These are phyloP conservation scores for Yarrowia deformans DNA, from an alignment of 805 yeast genomes.

Conservation along the genomic window DNA sequence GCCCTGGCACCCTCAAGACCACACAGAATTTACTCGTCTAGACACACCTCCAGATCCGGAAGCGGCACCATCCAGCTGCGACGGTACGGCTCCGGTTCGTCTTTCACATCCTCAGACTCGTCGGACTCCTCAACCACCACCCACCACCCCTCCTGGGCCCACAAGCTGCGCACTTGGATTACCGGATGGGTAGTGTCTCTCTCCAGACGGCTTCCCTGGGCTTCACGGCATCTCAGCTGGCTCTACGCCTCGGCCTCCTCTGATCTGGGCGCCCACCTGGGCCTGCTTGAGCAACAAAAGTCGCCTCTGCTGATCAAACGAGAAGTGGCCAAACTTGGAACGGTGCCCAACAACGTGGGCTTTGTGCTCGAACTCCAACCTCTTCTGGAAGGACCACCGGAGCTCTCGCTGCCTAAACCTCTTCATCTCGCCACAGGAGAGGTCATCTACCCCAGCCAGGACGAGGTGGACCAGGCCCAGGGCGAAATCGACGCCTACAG, in stretches of 20 bases:
- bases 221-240: slow-evolving; percentile 28
- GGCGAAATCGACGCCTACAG: slow-evolving; percentile 23
- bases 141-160: slow-evolving; percentile 14
- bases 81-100: slow-evolving; percentile 3
- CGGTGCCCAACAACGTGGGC: slow-evolving; percentile 23
- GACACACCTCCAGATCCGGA: no score
- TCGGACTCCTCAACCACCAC: background rate
- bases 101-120: slow-evolving; percentile 4
- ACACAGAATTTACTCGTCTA: background rate
- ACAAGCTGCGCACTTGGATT: slow-evolving; percentile 9
- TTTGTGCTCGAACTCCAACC: slow-evolving; percentile 28
- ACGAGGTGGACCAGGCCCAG: slow-evolving; percentile 27
- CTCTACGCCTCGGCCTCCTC: slow-evolving; percentile 22
- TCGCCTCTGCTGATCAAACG: slow-evolving; percentile 26
- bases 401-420: slow-evolving; percentile 2
- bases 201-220: slow-evolving; percentile 6
- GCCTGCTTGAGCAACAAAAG: slow-evolving; percentile 20
- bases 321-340: slow-evolving; percentile 21
- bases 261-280: slow-evolving; percentile 17
- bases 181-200: slow-evolving; percentile 1
- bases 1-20: slow-evolving; percentile 24
- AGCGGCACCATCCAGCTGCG: background rate
- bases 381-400: slow-evolving; percentile 23
- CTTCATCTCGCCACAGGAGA: slow-evolving; percentile 34
- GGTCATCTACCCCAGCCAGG: slow-evolving; percentile 31